Evolutionary conservation across 805 yeast species (phyloP).

Genomic region (Geotrichum ghanense): DNA sequence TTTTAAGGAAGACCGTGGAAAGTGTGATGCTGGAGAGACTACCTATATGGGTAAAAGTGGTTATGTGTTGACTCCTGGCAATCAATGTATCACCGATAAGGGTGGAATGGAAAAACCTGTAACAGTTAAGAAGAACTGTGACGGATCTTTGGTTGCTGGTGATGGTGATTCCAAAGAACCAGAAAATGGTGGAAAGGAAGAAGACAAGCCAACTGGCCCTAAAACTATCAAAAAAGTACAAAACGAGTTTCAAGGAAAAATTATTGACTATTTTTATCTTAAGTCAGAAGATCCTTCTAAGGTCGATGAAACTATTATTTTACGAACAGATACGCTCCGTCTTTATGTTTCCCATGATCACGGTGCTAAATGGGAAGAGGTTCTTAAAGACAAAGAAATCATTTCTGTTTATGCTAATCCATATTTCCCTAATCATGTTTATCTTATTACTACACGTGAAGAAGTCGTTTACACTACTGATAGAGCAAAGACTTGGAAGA

Average conservation of each 20-base stretch:
- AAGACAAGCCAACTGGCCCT: slow-evolving; percentile 25
- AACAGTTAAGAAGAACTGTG: slow-evolving; percentile 23
- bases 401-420: slow-evolving; percentile 52
- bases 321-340: slow-evolving; percentile 40
- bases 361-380: slow-evolving; percentile 38
- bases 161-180: slow-evolving; percentile 25
- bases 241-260: slow-evolving; percentile 40
- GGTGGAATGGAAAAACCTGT: slow-evolving; percentile 18
- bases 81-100: slow-evolving; percentile 30
- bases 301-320: slow-evolving; percentile 54
- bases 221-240: slow-evolving; percentile 28
- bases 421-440: slow-evolving; percentile 43
- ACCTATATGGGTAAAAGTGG: slow-evolving; percentile 27
- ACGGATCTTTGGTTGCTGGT: slow-evolving; percentile 7
- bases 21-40: slow-evolving; percentile 19
- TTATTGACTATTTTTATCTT: slow-evolving; percentile 49
- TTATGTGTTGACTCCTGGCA: slow-evolving; percentile 34
- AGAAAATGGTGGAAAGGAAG: slow-evolving; percentile 23
- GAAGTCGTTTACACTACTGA: slow-evolving; percentile 52
- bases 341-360: slow-evolving; percentile 64
- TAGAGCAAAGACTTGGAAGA: slow-evolving; percentile 49
- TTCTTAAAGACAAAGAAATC: slow-evolving; percentile 33
- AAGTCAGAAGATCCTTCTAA: slow-evolving; percentile 36
- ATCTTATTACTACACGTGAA: slow-evolving; percentile 38
- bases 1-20: slow-evolving; percentile 21